phyloP scores from a whole-genome alignment of 2,329 filamentous ascomycete species.

The Lasiodiplodia theobromae region DNA sequence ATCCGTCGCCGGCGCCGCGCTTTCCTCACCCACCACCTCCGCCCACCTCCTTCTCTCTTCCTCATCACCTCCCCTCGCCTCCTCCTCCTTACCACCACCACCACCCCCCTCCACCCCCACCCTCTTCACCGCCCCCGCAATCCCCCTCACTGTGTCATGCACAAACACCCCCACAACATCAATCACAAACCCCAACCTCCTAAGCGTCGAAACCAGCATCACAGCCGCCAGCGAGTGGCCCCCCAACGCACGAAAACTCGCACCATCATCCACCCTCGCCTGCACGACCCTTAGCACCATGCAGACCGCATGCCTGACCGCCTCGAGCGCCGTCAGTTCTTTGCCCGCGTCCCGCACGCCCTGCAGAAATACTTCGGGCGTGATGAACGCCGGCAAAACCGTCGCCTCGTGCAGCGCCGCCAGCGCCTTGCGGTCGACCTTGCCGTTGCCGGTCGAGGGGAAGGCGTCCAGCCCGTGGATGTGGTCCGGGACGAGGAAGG shows the following conservation, averaged over 20 bases:
- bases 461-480: not conserved
- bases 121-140: not conserved
- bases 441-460: constrained; percentile 14
- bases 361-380: not conserved
- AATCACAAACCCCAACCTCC: not conserved
- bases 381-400: not conserved
- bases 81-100: not conserved
- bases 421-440: constrained; percentile 23
- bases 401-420: not conserved
- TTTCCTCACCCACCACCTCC: not conserved
- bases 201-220: constrained; percentile 7
- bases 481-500: constrained; percentile 22
- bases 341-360: not conserved
- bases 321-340: not conserved
- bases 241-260: constrained; percentile 1
- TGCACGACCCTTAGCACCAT: not conserved
- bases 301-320: not conserved
- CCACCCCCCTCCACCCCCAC: not conserved
- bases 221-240: constrained; percentile 20
- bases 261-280: not conserved
- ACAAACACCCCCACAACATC: not conserved
- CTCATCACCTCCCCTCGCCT: not conserved
- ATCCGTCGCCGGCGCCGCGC: constrained; percentile 3
- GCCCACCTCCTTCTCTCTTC: not conserved
- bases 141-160: not conserved